Conservation (phyloP, 108 stramenopile species). For the Skeletonema costatum region DNA sequence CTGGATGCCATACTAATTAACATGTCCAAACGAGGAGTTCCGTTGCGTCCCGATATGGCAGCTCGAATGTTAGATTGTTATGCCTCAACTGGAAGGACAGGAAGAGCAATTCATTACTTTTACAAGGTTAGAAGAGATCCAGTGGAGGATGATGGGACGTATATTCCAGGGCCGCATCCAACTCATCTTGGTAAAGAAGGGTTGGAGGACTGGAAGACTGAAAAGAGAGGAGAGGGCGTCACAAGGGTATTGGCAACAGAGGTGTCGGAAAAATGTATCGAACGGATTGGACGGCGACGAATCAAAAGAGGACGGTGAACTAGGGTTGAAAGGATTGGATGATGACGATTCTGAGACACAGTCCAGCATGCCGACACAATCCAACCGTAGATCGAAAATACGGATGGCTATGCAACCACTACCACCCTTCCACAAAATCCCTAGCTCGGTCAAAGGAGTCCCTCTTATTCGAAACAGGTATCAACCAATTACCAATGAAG, state of each 20-base stretch:
- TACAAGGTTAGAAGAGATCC: constrained; percentile 65
- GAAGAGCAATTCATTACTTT: constrained; percentile 77
- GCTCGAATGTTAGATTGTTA: constrained; percentile 77
- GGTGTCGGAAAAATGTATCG: background rate
- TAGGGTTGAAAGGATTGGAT: constrained; percentile 15
- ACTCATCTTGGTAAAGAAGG: constrained; percentile 42
- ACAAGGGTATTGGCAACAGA: constrained; percentile 11
- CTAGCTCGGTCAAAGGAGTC: constrained; percentile 65
- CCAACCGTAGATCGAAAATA: constrained; percentile 46
- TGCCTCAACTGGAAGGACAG: constrained; percentile 69
- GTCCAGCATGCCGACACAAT: constrained; percentile 23
- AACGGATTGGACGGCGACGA: constrained; percentile 1
- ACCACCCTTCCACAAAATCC: constrained; percentile 81
- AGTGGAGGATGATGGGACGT: constrained; percentile 45
- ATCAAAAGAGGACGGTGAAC: constrained; percentile 10
- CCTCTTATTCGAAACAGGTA: constrained; percentile 51
- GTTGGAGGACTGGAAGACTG: constrained; percentile 40
- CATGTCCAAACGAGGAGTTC: constrained; percentile 76
- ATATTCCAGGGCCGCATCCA: constrained; percentile 49
- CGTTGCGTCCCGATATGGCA: constrained; percentile 61
- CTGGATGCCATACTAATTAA: constrained; percentile 86
- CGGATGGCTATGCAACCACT: constrained; percentile 60
- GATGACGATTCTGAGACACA: background rate
- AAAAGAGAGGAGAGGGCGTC: constrained; percentile 27
- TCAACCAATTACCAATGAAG: constrained; percentile 13